Evolutionary conservation across 495 filamentous ascomycete species (phyloP).

Genomic region (Penicillium cosmopolitanum): DNA sequence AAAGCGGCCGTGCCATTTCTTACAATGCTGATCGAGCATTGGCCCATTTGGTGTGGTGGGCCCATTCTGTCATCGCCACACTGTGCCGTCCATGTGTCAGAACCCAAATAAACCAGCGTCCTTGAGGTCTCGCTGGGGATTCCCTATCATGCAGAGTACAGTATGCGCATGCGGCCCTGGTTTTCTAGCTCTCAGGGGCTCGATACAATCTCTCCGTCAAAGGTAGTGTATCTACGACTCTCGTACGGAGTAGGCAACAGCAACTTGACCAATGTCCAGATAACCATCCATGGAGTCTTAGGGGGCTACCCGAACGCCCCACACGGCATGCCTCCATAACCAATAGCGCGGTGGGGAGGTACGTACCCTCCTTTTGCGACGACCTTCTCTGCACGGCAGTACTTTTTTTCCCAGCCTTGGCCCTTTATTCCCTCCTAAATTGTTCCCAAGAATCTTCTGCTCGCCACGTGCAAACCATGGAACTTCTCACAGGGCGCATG

Average conservation of each 20-base stretch:
- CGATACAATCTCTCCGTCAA: too few species aligned
- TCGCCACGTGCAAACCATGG: conserved; percentile 34
- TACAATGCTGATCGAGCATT: conserved; percentile 3
- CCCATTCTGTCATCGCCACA: conserved; percentile 20
- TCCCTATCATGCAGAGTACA: too few species aligned
- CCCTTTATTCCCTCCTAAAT: background rate
- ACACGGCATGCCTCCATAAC: conserved; percentile 15
- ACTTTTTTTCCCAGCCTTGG: conserved; percentile 3
- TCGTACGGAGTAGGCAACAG: background rate
- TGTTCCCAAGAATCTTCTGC: conserved; percentile 4
- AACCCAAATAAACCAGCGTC: background rate
- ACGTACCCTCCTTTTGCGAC: conserved; percentile 1
- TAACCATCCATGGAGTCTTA: background rate
- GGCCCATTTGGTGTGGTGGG: conserved; percentile 10
- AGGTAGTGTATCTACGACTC: too few species aligned
- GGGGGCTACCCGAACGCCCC: background rate
- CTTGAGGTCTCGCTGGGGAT: background rate
- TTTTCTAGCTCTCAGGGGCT: too few species aligned
- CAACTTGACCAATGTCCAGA: conserved; percentile 1
- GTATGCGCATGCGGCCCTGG: too few species aligned
- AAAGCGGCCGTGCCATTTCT: conserved; percentile 6
- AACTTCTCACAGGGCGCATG: conserved; percentile 12
- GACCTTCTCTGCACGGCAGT: background rate
- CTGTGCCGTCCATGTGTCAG: conserved; percentile 1
- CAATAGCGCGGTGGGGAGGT: conserved; percentile 10